Evolutionary conservation across 2,329 filamentous ascomycete species (phyloP), one percentile per base, ranked within the genome.

Genomic region (Aspergillus fructus): DNA sequence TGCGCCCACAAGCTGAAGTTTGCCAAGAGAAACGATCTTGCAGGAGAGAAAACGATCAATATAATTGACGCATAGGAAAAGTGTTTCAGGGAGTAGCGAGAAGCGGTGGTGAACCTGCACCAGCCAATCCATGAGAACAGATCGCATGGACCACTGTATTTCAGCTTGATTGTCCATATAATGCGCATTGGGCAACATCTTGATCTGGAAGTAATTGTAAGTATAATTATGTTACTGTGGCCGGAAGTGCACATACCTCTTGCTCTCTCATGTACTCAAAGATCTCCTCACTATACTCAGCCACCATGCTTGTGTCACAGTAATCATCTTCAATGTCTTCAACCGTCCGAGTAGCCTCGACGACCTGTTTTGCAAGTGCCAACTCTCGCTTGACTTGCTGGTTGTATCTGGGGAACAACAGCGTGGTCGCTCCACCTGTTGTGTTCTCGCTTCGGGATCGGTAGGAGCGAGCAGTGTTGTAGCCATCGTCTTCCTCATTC

Each of bases 91-190:
- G 8, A 97, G 85, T 27, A 99, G 84, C 37, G 84, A 86, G 78
- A 99, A 99, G 37, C 94, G 90, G 66, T 88, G 86, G 73, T 99
- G 94, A 30, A 99, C 94, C 74, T 99, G 93, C 47, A 97, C 89
- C 43, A 99, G 83, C 94, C 94, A 99, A 75, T 97, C 94, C 87
- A 99, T 96, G 54, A 99, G 82, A 21, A 97, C 91, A 5, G 92
- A 89, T 47, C 94, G 91, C 94, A 97, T 99, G 3, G 93, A 96
- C 94, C 94, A 99, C 72, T 96, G 91, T 56, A 99, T 96, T 75
- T 97, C 93, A n/a, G 89, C 88, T 74, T 99, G 94, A 64, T 89
- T 87, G 61, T 96, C 91, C 93, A 99, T 99, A 81, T 99, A 99
- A 72, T 94, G 86, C 3, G 91, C 83, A 68, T 94, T 93, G 1